Conservation (phyloP, 2,329 filamentous ascomycete genomes). For the Paecilomyces sp. region DNA sequence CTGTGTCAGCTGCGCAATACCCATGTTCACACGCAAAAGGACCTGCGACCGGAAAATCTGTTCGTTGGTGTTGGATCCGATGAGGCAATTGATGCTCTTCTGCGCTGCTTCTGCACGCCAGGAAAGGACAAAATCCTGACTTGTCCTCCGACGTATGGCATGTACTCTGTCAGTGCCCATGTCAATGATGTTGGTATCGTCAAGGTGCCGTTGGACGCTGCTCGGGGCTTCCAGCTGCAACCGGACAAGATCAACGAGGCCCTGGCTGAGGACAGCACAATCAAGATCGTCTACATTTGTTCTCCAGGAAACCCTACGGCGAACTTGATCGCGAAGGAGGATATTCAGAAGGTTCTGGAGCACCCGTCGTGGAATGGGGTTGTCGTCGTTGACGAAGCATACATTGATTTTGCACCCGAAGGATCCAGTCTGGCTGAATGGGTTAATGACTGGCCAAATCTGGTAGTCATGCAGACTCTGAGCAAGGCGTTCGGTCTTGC, state of each 20-base stretch:
- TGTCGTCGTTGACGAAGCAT: constrained; percentile 90
- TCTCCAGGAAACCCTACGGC: constrained; percentile 94
- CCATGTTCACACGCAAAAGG: constrained; percentile 66
- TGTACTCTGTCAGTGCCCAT: constrained; percentile 92
- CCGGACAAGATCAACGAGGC: constrained; percentile 59
- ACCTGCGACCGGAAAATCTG: constrained; percentile 70
- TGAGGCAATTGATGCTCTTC: constrained; percentile 89
- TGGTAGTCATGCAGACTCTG: constrained; percentile 97
- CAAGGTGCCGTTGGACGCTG: constrained; percentile 71
- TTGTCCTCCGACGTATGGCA: constrained; percentile 95
- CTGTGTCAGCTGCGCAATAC: constrained; percentile 82
- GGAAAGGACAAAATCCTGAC: constrained; percentile 84
- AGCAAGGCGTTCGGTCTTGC: constrained; percentile 96
- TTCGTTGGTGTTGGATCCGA: constrained; percentile 96
- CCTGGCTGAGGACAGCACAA: constrained; percentile 55
- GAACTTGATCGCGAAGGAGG: constrained; percentile 65
- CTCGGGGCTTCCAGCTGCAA: constrained; percentile 68
- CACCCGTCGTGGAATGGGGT: constrained; percentile 94
- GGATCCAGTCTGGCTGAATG: constrained; percentile 80
- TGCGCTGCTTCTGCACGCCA: constrained; percentile 88
- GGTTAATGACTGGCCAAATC: constrained; percentile 86
- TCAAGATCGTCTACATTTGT: constrained; percentile 90
- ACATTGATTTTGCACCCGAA: constrained; percentile 84
- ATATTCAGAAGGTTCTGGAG: constrained; percentile 65
- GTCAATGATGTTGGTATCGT: constrained; percentile 87